Evolutionary conservation across 495 filamentous ascomycete species (phyloP), one percentile per base, ranked within the genome.

Genomic region (Trichoderma asperelloides): DNA sequence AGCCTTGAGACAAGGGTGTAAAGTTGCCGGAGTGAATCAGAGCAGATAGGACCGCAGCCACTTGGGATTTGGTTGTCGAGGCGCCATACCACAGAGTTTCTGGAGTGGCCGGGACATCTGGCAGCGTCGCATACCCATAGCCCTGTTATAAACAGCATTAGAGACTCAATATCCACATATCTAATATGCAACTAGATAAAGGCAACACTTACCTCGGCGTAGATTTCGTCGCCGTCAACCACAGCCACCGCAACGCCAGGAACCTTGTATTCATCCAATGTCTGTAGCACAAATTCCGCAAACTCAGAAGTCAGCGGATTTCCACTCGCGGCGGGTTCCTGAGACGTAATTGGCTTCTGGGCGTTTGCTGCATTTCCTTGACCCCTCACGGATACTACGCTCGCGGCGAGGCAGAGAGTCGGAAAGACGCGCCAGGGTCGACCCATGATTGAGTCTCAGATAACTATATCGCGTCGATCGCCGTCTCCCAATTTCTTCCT

Each of bases 61-160:
- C 83, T 73, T 85, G 85, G 1, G 84, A 81, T 71, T 87, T 87
- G 27, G 82, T 86, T 1, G 84, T 87, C 69, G 81, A 84, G 39
- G 71, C 78, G 37, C 64, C 65, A 66, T 72, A 74, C 71, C 73
- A 77, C 11, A 77, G 69, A 9, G 75, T 77, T 9, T 79, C 74
- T 12, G 79, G 74, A 8, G 81, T 84, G 43, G 84, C 81, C 5
- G 72, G 74, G 4, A 71, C 77, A 45, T 75, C 72, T 2, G 79
- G 75, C 51, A 75, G 71, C 40, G 68, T 69, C 9, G 81, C 76
- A 21, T 81, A 69, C 57, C 84, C 85, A 71, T 86, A 86, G 21
- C 82, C 84, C 84, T 87, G 33, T 40, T 40, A 18, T 6, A 16
- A 30, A 2, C 8, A 16, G 41, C 41, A 3, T 45, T 18, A 18